Conservation (phyloP, 116 monocot species). For the Trichopus zeylanicus region DNA sequence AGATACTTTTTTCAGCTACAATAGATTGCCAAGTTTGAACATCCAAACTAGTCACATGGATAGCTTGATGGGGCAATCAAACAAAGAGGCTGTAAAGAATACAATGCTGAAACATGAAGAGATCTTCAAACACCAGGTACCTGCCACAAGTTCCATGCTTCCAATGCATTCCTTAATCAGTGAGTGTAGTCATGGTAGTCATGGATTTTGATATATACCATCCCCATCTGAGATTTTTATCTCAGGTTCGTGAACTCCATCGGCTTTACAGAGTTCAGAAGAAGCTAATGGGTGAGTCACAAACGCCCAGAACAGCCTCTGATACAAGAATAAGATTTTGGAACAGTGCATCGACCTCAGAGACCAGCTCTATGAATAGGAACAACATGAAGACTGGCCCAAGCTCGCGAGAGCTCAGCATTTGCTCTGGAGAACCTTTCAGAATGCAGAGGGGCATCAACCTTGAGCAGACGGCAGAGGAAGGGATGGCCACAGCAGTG, state of each 20-base stretch:
- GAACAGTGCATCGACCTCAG: slow-evolving; percentile 19
- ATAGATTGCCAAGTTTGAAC: neutral
- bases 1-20: neutral
- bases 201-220: neutral
- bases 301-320: slow-evolving; percentile 3
- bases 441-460: neutral
- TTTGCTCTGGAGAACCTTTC: too few species aligned
- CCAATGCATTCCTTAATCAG: neutral
- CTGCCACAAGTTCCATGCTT: neutral
- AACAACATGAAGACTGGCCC: neutral
- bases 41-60: slow-evolving; percentile 18
- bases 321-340: slow-evolving; percentile 13
- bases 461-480: slow-evolving; percentile 6
- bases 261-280: slow-evolving; percentile 39
- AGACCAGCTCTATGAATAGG: slow-evolving; percentile 12
- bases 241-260: slow-evolving; percentile 52
- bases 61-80: slow-evolving; percentile 8
- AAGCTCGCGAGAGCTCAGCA: neutral
- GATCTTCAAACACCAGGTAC: slow-evolving; percentile 55
- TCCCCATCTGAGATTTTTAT: neutral
- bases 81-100: slow-evolving; percentile 28
- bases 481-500: neutral
- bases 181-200: neutral
- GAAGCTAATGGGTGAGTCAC: slow-evolving; percentile 30
- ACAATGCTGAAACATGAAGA: slow-evolving; percentile 47